Conservation (phyloP, 805 yeast species). For the Barnettozyma salicaria region DNA sequence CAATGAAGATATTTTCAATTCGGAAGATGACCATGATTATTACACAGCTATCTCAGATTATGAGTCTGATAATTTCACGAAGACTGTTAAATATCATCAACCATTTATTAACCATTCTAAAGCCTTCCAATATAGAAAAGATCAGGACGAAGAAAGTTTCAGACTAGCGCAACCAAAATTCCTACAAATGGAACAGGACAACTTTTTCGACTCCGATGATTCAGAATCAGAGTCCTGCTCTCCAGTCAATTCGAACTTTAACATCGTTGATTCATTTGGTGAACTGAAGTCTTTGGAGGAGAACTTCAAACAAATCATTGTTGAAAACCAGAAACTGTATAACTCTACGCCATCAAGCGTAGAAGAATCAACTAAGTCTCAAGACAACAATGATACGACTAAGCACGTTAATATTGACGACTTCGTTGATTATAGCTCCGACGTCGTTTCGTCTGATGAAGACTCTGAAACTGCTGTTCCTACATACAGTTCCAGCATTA, state of each 20-base stretch:
- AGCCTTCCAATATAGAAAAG: conserved; percentile 6
- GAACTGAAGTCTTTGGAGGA: conserved; percentile 26
- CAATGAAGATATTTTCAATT: conserved; percentile 23
- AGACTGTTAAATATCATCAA: conserved; percentile 4
- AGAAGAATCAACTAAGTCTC: conserved; percentile 7
- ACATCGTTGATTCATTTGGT: conserved; percentile 6
- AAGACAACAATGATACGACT: background rate
- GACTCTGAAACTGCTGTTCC: conserved; percentile 7
- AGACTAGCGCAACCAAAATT: conserved; percentile 11
- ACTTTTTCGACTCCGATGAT: conserved; percentile 16
- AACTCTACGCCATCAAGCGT: conserved; percentile 2
- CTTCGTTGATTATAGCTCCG: conserved; percentile 16
- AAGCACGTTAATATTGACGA: conserved; percentile 15
- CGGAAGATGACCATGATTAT: conserved; percentile 25
- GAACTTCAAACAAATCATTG: conserved; percentile 24
- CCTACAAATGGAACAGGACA: conserved; percentile 12
- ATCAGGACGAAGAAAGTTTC: conserved; percentile 6
- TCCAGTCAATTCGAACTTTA: conserved; percentile 9
- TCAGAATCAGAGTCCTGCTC: conserved; percentile 16
- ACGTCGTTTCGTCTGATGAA: conserved; percentile 15
- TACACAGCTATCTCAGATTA: conserved; percentile 24
- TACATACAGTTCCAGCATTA: conserved; percentile 9
- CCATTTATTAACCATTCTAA: conserved; percentile 11
- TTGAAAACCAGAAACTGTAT: conserved; percentile 18
- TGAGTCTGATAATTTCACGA: conserved; percentile 16